These are phyloP conservation scores for Nymphaea thermarum DNA, from an alignment of 164 flowering plant genomes.

Conservation along the genomic window DNA sequence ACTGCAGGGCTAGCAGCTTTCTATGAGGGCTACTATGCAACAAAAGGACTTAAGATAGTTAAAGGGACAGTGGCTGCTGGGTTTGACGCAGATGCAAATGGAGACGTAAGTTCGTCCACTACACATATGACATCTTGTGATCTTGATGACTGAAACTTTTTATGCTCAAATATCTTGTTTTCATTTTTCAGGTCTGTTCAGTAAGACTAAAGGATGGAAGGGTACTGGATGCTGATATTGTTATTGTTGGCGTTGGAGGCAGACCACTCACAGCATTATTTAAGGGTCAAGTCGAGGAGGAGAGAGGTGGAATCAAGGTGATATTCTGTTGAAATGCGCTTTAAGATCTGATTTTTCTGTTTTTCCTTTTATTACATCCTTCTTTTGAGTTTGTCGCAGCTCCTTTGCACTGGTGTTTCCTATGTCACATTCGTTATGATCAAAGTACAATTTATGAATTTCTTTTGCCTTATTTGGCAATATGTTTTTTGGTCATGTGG, in stretches of 20 bases:
- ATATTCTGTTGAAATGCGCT: background rate
- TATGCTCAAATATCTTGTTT: background rate
- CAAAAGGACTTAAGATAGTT: slow-evolving; percentile 72
- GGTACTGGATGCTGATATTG: slow-evolving; percentile 73
- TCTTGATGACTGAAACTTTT: background rate
- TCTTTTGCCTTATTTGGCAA: no score
- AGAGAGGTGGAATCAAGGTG: slow-evolving; percentile 56
- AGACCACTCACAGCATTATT: slow-evolving; percentile 54
- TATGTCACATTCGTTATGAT: no score
- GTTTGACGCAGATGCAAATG: slow-evolving; percentile 53
- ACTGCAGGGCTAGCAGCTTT: slow-evolving; percentile 88
- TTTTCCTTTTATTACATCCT: no score
- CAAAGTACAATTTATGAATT: no score
- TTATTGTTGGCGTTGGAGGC: slow-evolving; percentile 83
- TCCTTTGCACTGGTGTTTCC: no score
- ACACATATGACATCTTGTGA: background rate
- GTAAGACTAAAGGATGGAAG: slow-evolving; percentile 61
- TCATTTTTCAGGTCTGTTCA: background rate
- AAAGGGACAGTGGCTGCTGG: slow-evolving; percentile 97
- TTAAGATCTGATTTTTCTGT: no score
- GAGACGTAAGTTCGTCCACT: slow-evolving; percentile 44
- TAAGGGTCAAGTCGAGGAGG: slow-evolving; percentile 70
- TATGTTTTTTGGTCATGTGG: no score
- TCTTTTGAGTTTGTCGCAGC: no score
- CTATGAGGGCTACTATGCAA: slow-evolving; percentile 86